Conservation (phyloP, 148 eudicot species). For the Vaccinium macrocarpon region DNA sequence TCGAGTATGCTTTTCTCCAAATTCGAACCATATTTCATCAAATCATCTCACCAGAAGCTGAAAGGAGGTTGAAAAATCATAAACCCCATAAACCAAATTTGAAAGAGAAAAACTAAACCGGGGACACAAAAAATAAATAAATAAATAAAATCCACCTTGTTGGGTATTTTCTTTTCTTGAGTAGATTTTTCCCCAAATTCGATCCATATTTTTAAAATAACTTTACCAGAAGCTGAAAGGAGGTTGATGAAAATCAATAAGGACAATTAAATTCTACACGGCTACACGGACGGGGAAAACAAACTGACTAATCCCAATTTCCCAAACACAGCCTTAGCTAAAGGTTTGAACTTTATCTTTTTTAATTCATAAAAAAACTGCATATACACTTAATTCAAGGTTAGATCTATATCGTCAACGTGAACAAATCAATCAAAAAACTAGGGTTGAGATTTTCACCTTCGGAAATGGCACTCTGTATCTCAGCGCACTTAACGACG, state of each 20-base stretch:
- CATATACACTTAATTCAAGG: background rate
- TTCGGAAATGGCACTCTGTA: constrained; percentile 81
- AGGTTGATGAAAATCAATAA: background rate
- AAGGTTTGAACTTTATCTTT: background rate
- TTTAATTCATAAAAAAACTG: background rate
- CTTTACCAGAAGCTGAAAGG: background rate
- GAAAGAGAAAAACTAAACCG: too few species aligned
- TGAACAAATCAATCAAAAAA: background rate
- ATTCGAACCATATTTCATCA: too few species aligned
- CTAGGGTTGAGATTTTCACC: constrained; percentile 33
- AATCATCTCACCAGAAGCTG: too few species aligned
- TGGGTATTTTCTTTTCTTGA: too few species aligned
- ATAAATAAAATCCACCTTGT: too few species aligned
- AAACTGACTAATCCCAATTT: background rate
- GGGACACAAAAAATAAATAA: too few species aligned
- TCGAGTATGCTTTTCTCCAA: too few species aligned
- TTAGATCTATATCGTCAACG: background rate
- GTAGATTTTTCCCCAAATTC: too few species aligned
- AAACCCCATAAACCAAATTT: too few species aligned
- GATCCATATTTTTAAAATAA: too few species aligned
- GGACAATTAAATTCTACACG: background rate
- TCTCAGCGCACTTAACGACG: constrained; percentile 73
- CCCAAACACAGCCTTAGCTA: background rate
- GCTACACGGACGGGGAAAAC: too few species aligned
- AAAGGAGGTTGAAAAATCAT: too few species aligned